Evolutionary conservation across 768 basidiomycete genomes (phyloP).

Genomic region (Suillus subaureus): DNA sequence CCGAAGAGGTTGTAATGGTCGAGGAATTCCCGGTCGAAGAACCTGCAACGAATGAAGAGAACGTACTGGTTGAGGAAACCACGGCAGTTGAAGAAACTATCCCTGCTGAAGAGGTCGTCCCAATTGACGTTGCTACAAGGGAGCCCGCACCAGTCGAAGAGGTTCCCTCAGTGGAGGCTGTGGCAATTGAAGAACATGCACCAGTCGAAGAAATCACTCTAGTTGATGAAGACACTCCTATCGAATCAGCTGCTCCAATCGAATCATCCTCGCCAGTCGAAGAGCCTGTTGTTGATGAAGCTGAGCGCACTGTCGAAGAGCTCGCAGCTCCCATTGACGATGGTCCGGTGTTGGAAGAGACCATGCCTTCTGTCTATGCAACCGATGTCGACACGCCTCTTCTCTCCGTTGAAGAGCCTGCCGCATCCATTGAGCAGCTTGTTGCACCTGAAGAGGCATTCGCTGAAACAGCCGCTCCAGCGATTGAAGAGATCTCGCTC

Average conservation of each 20-base stretch:
- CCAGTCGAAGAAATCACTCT: not conserved
- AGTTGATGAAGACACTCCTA: not conserved
- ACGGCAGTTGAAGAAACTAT: not conserved
- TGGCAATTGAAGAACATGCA: not conserved
- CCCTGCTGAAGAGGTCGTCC: not conserved
- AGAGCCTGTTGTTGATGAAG: not conserved
- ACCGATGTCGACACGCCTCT: not conserved
- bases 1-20: not conserved
- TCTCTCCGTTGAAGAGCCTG: too few relatives aligned
- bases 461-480: not conserved
- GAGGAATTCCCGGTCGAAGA: not conserved
- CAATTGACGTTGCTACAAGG: not conserved
- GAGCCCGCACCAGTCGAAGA: not conserved
- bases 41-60: not conserved
- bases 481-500: not conserved
- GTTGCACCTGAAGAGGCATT: not conserved
- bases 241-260: not conserved
- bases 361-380: not conserved
- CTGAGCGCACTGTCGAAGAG: not conserved
- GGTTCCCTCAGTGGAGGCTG: not conserved
- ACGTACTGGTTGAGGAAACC: not conserved
- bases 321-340: not conserved
- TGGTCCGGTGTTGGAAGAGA: not conserved
- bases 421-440: not conserved
- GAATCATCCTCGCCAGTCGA: not conserved